Percentiles rank a stretch among this genome's conserved stretches.
Conservation (phyloP, 2,329 filamentous ascomycete species). For the Aspergillus fumigatiaffinis region DNA sequence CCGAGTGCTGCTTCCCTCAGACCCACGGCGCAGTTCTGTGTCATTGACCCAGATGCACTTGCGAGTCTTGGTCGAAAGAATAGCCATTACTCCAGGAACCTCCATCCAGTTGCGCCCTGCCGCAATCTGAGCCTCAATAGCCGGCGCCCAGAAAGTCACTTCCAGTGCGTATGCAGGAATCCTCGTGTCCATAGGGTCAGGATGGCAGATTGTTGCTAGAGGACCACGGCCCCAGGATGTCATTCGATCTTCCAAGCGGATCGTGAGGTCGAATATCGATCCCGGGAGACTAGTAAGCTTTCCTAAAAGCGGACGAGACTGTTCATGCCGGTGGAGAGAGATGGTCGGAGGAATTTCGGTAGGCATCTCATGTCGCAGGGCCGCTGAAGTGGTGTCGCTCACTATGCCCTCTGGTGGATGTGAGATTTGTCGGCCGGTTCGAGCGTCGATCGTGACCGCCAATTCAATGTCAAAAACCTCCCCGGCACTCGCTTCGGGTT, state of each 20-base stretch:
- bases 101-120: conserved; percentile 54
- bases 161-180: conserved; percentile 81
- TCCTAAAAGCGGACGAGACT: conserved; percentile 50
- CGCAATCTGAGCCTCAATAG: conserved; percentile 58
- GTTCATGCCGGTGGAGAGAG: conserved; percentile 26
- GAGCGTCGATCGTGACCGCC: conserved; percentile 41
- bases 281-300: conserved; percentile 62
- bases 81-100: conserved; percentile 57
- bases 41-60: conserved; percentile 74
- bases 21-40: conserved; percentile 56
- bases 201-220: conserved; percentile 65
- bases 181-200: conserved; percentile 59
- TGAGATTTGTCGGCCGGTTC: conserved; percentile 33
- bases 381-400: conserved; percentile 10
- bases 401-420: conserved; percentile 18
- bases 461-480: conserved; percentile 34
- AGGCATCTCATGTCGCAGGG: conserved; percentile 2
- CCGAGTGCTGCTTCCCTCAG: conserved; percentile 50
- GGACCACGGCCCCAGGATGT: conserved; percentile 73
- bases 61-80: conserved; percentile 76
- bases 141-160: conserved; percentile 68
- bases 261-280: conserved; percentile 61
- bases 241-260: conserved; percentile 63
- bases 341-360: conserved; percentile 7
- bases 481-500: conserved; percentile 5